phyloP scores from a whole-genome alignment of 208 protist genomes.

The Trypanosoma melophagium region DNA sequence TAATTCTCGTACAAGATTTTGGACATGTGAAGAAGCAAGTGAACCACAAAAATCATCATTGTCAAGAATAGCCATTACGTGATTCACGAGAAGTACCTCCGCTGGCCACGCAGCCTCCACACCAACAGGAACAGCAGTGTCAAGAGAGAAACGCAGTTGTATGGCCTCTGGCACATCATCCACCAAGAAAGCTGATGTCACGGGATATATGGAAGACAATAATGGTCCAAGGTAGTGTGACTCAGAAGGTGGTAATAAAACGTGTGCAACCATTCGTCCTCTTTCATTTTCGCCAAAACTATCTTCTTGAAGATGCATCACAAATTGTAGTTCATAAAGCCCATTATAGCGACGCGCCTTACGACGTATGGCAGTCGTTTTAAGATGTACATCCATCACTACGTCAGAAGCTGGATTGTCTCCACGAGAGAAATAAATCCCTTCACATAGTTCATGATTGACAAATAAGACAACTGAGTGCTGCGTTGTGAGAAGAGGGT shows the following conservation, averaged over 20 bases:
- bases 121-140: slow-evolving; percentile 29
- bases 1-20: slow-evolving; percentile 69
- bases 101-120: slow-evolving; percentile 37
- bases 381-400: background rate
- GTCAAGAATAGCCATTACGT: slow-evolving; percentile 63
- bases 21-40: slow-evolving; percentile 56
- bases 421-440: background rate
- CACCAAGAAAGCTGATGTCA: slow-evolving; percentile 50
- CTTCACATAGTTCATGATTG: slow-evolving; percentile 4
- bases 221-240: slow-evolving; percentile 43
- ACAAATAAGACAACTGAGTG: slow-evolving; percentile 5
- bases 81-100: slow-evolving; percentile 71
- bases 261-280: slow-evolving; percentile 16
- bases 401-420: background rate
- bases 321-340: slow-evolving; percentile 24
- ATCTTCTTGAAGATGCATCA: slow-evolving; percentile 12
- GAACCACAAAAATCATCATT: slow-evolving; percentile 65
- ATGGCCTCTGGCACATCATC: slow-evolving; percentile 33
- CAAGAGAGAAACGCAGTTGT: slow-evolving; percentile 34
- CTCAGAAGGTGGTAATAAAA: slow-evolving; percentile 10
- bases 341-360: slow-evolving; percentile 24
- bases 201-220: slow-evolving; percentile 3
- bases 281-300: background rate
- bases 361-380: background rate
- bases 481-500: background rate